A percentile compares a stretch with the other conserved stretches of the same genome.
Evolutionary conservation across 176 grass and related monocot species (phyloP).

Genomic region (Miscanthus lutarioriparius): DNA sequence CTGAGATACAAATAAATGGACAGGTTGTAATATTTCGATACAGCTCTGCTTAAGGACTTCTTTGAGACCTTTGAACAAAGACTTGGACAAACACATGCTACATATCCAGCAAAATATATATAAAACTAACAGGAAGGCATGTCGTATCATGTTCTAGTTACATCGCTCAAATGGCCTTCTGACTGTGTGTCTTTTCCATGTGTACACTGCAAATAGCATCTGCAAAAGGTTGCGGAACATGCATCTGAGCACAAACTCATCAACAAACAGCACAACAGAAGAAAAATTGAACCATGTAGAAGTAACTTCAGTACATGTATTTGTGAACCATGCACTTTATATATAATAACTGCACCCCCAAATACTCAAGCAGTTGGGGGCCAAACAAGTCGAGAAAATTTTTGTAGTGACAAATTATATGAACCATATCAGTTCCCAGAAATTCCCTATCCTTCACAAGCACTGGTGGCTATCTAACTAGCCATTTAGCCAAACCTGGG

Average conservation of each 20-base stretch:
- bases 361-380: background rate
- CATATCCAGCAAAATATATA: background rate
- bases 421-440: background rate
- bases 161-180: background rate
- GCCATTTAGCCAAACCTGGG: background rate
- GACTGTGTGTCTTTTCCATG: background rate
- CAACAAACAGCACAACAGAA: slow-evolving; percentile 1
- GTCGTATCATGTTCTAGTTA: background rate
- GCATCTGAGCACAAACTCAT: background rate
- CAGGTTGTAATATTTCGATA: background rate
- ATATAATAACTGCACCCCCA: background rate
- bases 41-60: background rate
- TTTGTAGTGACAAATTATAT: background rate
- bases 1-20: slow-evolving; percentile 26
- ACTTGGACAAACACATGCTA: background rate
- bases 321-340: background rate
- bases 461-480: background rate
- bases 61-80: background rate
- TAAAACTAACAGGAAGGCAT: background rate
- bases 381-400: background rate
- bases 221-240: background rate
- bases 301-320: background rate
- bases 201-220: background rate
- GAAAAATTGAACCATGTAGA: background rate
- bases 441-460: background rate